phyloP scores from a whole-genome alignment of 129 eudicot genomes.

The Chrysanthemum lavandulifolium region DNA sequence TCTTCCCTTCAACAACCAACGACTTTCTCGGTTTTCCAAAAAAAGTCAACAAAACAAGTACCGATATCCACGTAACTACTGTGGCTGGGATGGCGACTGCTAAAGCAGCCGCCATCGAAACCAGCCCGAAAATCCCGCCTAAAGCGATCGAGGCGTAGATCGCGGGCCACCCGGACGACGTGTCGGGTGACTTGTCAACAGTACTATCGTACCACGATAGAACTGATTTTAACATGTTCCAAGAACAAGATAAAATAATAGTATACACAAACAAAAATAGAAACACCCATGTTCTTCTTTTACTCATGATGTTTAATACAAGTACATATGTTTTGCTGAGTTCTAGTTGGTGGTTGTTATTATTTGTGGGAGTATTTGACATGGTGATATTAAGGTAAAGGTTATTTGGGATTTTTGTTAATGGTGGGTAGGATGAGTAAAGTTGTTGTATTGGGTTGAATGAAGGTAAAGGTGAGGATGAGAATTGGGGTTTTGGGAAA shows the following conservation, averaged over 20 bases:
- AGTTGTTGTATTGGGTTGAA: too few species aligned
- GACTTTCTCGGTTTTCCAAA: slow-evolving; percentile 63
- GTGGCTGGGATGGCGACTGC: slow-evolving; percentile 88
- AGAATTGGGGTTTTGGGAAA: too few species aligned
- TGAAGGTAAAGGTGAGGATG: too few species aligned
- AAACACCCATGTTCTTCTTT: slow-evolving; percentile 69
- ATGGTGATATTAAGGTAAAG: too few species aligned
- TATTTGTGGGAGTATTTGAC: background rate
- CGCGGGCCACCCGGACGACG: slow-evolving; percentile 52
- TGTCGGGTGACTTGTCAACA: slow-evolving; percentile 17
- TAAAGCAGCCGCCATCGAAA: slow-evolving; percentile 80
- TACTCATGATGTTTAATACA: slow-evolving; percentile 48
- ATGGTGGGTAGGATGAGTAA: too few species aligned
- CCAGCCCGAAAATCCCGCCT: slow-evolving; percentile 61
- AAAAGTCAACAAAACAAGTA: slow-evolving; percentile 68
- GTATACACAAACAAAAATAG: slow-evolving; percentile 60
- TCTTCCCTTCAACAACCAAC: slow-evolving; percentile 84
- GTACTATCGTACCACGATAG: slow-evolving; percentile 64
- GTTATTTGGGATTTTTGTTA: too few species aligned
- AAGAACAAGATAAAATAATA: slow-evolving; percentile 50
- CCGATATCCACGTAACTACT: slow-evolving; percentile 82
- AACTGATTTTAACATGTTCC: slow-evolving; percentile 65
- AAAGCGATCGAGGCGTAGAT: slow-evolving; percentile 64
- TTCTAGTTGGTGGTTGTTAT: background rate
- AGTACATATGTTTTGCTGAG: slow-evolving; percentile 13